phyloP scores from a whole-genome alignment of 441 rosid species.

The Theobroma grandiflorum region DNA sequence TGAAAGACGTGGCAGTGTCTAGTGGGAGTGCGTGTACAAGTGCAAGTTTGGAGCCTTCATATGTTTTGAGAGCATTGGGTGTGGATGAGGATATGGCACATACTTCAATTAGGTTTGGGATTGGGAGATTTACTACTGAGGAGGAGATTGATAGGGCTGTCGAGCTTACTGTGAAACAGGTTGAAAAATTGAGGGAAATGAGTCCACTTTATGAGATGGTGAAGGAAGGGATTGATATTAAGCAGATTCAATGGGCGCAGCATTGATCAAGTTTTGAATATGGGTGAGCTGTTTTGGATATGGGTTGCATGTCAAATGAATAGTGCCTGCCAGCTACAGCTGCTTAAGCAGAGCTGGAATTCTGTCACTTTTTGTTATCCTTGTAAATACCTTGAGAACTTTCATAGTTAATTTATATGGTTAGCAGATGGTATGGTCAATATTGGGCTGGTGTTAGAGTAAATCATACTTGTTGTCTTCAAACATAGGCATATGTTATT shows the following conservation, averaged over 20 bases:
- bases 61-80: conserved; percentile 95
- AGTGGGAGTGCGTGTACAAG: conserved; percentile 99
- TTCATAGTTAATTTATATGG: conserved; percentile 25
- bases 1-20: conserved; percentile 97
- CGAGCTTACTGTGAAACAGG: conserved; percentile 85
- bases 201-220: conserved; percentile 98
- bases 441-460: neutral
- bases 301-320: conserved; percentile 18
- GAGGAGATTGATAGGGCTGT: conserved; percentile 84
- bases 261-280: conserved; percentile 52
- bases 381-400: conserved; percentile 34
- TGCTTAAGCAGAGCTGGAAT: neutral
- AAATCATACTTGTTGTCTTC: conserved; percentile 19
- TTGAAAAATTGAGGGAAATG: conserved; percentile 93
- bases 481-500: conserved; percentile 12
- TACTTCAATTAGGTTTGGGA: conserved; percentile 93
- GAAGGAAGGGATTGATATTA: conserved; percentile 88
- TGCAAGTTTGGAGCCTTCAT: conserved; percentile 93
- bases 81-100: conserved; percentile 99
- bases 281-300: conserved; percentile 3
- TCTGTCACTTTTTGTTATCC: neutral
- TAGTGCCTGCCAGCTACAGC: conserved; percentile 22
- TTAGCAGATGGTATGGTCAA: conserved; percentile 20
- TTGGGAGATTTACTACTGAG: conserved; percentile 93
- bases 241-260: conserved; percentile 92